Evolutionary conservation across 2,329 filamentous ascomycete genomes (phyloP), one percentile per base, ranked within the genome.

Genomic region (Colletotrichum brevisporum): DNA sequence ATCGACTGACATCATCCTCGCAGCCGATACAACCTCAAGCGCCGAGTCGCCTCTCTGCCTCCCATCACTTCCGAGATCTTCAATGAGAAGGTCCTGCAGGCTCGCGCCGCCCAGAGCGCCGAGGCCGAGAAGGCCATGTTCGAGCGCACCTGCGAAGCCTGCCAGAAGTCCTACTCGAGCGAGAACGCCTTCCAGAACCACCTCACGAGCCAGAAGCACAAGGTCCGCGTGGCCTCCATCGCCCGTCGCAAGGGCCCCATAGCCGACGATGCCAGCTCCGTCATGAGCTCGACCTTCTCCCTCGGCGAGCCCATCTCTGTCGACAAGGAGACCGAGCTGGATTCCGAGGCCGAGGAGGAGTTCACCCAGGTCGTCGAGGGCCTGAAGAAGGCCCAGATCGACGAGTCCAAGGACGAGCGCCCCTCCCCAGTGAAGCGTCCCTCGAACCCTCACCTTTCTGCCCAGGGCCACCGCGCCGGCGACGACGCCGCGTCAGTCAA

Each of bases 171-270:
- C 15, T 99, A 97, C 81, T 98, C 92, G 84, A 98, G 95, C 82
- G 94, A 98, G 78, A 98, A 98, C 82, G 95, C 96, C 41, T 98
- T 92, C 81, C 90, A 91, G 77, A 99, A 98, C 81, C 96, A 99
- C 78, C 80, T 98, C 65, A 91, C 90, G 68, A 98, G 95, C 82
- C 91, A 94, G 74, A 97, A 97, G 81, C 96, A 99, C 82, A 94
- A 91, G 81, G 91, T 90, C 74, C 86, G 92, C 67, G 85, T 88
- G 39, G 84, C 85, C 50, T 75, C 81, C 53, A 79, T 79, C 26
- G 77, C 78, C 41, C 72, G 77, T 59, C 79, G 79, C 59, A 74
- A 77, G 61, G 72, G 71, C 36, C 78, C 77, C 61, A 82, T 82
- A 21, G 80, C 83, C 58, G 87, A 88, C 72, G 92, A 95, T 76